Evolutionary conservation across 2,329 filamentous ascomycete genomes (phyloP).

Genomic region (Aspergillaceae sp.): DNA sequence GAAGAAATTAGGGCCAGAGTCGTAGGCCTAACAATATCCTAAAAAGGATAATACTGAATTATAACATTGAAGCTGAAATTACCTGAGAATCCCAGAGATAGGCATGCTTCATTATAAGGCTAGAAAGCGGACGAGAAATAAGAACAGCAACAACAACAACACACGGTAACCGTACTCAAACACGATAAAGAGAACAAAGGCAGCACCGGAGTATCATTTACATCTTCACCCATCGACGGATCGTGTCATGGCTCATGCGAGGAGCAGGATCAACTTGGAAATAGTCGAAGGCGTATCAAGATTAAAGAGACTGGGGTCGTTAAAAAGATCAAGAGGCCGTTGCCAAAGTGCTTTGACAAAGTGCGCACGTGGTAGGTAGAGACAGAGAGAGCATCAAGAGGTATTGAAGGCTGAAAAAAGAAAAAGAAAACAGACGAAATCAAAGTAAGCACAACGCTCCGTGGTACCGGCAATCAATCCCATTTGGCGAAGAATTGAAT

Average conservation of each 20-base stretch:
- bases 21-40: neutral
- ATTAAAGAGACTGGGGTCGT: constrained; percentile 19
- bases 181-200: constrained; percentile 11
- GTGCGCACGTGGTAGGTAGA: constrained; percentile 2
- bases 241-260: constrained; percentile 18
- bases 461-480: neutral
- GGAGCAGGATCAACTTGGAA: constrained; percentile 17
- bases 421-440: neutral
- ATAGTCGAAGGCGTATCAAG: constrained; percentile 19
- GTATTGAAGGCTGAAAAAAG: constrained; percentile 30
- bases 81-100: neutral
- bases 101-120: constrained; percentile 14
- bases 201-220: constrained; percentile 37
- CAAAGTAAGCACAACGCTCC: neutral
- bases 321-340: constrained; percentile 20
- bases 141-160: constrained; percentile 4
- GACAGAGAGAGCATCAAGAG: constrained; percentile 23
- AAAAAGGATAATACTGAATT: neutral
- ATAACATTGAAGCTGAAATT: neutral
- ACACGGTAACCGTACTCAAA: constrained; percentile 21
- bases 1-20: too few relatives aligned
- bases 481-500: neutral
- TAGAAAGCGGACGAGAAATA: constrained; percentile 9
- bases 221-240: constrained; percentile 28
- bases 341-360: constrained; percentile 10